A percentile compares a stretch with the other conserved stretches of the same genome.
phyloP scores from a whole-genome alignment of 176 grass and related monocot genomes.

The Triticum aestivum region IWGSC_CS_RefSeq_v2.1 NC_057811.1:125037191-125037690 shows the following conservation, averaged over 20 bases:
- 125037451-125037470: slow-evolving; percentile 46
- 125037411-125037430: slow-evolving; percentile 33
- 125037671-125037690: slow-evolving; percentile 28
- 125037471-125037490: slow-evolving; percentile 53
- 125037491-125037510: slow-evolving; percentile 45
- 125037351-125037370: slow-evolving; percentile 42
- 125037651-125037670: slow-evolving; percentile 25
- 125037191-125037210: slow-evolving; percentile 39
- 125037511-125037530: slow-evolving; percentile 46
- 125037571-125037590: slow-evolving; percentile 32
- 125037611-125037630: slow-evolving; percentile 48
- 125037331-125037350: slow-evolving; percentile 29
- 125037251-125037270: slow-evolving; percentile 39
- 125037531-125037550: slow-evolving; percentile 30
- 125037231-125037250: slow-evolving; percentile 42
- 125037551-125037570: slow-evolving; percentile 37
- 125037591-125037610: slow-evolving; percentile 33
- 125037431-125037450: slow-evolving; percentile 41
- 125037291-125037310: slow-evolving; percentile 46
- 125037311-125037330: slow-evolving; percentile 34
- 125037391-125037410: slow-evolving; percentile 43
- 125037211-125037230: slow-evolving; percentile 38
- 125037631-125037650: slow-evolving; percentile 31
- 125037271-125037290: slow-evolving; percentile 40
- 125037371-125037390: slow-evolving; percentile 35